Evolutionary conservation across 805 yeast genomes (phyloP), one percentile per base, ranked within the genome.

Genomic region (Ogataea sp.): DNA sequence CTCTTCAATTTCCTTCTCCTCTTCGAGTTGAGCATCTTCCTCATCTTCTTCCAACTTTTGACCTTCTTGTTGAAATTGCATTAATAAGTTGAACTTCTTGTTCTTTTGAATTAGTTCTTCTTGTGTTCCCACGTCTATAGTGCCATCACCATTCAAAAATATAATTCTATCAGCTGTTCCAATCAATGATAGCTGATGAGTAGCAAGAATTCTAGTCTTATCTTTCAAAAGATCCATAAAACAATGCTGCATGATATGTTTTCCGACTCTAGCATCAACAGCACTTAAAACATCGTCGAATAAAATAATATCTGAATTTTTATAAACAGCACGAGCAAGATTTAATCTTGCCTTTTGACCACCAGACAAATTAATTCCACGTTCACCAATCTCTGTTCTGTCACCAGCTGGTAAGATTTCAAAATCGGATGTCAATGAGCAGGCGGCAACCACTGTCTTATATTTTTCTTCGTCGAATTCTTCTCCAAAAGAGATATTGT

Each of bases 191-290:
- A 85, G 61, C 55, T 87, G 95, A 57, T 86, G 96, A 0, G 95
- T 86, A 2, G 93, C 93, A 48, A 86, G 64, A 8, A 87, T 50
- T 45, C 89, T 67, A 0, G 95, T 86, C 49, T 73, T 76, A 15
- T 59, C 59, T 27, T 60, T 59, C 43, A 86, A 52, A 11, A 74
- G 43, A 0, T 82, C 86, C 41, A 70, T 46, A 32, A 86, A 59
- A 61, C 95, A 86, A 23, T 77, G 67, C 24, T 75, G 70, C 72
- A 84, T 75, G 38, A 85, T 82, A 50, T 80, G 87, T 41, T 73
- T 74, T n/a, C 93, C 94, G 34, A 84, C 94, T 51, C 84, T 78
- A 25, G 90, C 87, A 59, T 85, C 95, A 7, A 85, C 94, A 5
- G 95, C 94, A 62, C 85, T 76, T 41, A 85, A 67, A 14, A 84